Percentiles rank a stretch among this genome's conserved stretches.
Evolutionary conservation across 2,329 filamentous ascomycete species (phyloP).

Genomic region (Fusarium sp.): DNA sequence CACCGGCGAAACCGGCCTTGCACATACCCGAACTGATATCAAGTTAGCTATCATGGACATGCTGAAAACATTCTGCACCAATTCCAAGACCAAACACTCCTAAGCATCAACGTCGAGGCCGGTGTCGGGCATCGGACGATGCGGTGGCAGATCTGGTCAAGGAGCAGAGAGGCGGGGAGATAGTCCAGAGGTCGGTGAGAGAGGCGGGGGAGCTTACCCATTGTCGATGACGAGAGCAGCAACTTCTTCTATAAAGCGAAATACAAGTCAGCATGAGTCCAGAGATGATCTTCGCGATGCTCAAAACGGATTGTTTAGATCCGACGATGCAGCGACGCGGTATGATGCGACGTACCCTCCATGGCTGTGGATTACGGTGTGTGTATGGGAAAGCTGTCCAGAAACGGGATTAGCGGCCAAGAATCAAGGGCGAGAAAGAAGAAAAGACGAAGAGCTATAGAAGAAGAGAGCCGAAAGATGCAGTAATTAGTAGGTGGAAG

Average conservation of each 20-base stretch:
- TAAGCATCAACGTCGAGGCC: conserved; percentile 26
- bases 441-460: conserved; percentile 36
- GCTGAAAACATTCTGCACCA: conserved; percentile 1
- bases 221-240: conserved; percentile 99
- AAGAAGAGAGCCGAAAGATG: conserved; percentile 38
- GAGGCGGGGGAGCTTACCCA: conserved; percentile 82
- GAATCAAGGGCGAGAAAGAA: conserved; percentile 31
- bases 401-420: conserved; percentile 49
- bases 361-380: conserved; percentile 62
- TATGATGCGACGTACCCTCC: conserved; percentile 62
- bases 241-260: conserved; percentile 87
- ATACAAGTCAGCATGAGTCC: conserved; percentile 56
- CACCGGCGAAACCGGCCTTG: conserved; percentile 99
- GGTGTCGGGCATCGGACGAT: conserved; percentile 41
- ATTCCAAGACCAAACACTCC: conserved; percentile 5
- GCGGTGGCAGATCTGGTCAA: conserved; percentile 37
- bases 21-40: conserved; percentile 96
- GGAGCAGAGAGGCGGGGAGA: conserved; percentile 36
- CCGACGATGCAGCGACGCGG: conserved; percentile 44
- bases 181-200: conserved; percentile 52
- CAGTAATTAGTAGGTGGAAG: conserved; percentile 22
- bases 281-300: conserved; percentile 36
- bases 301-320: conserved; percentile 38
- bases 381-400: conserved; percentile 50
- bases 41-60: conserved; percentile 52